Conservation (phyloP, 805 yeast species). For the Wickerhamiella azyma region DNA sequence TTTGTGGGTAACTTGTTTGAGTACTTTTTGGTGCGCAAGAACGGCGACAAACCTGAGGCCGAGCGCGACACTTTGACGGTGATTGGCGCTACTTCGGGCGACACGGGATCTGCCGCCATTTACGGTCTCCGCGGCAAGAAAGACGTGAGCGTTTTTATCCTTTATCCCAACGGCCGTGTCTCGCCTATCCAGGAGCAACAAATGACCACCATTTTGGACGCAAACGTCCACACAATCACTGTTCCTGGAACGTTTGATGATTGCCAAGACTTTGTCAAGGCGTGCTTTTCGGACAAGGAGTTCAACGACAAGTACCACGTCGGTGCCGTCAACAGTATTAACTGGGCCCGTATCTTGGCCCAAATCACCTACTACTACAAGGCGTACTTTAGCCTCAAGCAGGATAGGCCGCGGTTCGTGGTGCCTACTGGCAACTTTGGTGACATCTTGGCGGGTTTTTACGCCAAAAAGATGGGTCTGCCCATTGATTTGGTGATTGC, state of each 20-base stretch:
- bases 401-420: slow-evolving; percentile 50
- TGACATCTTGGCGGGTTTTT: slow-evolving; percentile 93
- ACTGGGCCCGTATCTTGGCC: slow-evolving; percentile 98
- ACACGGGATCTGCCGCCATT: slow-evolving; percentile 98
- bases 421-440: slow-evolving; percentile 99
- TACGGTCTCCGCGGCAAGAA: slow-evolving; percentile 94
- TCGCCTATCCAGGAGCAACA: slow-evolving; percentile 97
- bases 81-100: slow-evolving; percentile 98
- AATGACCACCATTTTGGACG: slow-evolving; percentile 92
- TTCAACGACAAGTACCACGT: slow-evolving; percentile 84
- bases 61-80: slow-evolving; percentile 53
- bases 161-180: slow-evolving; percentile 94
- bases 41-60: slow-evolving; percentile 33
- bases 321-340: slow-evolving; percentile 96
- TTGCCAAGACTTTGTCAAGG: slow-evolving; percentile 93
- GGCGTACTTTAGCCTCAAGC: slow-evolving; percentile 60
- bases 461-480: slow-evolving; percentile 88
- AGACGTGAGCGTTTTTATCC: slow-evolving; percentile 92
- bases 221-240: slow-evolving; percentile 86
- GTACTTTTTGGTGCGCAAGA: slow-evolving; percentile 69
- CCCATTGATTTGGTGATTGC: slow-evolving; percentile 86
- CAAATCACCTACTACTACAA: slow-evolving; percentile 95
- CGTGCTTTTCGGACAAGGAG: slow-evolving; percentile 75
- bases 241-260: slow-evolving; percentile 96
- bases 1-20: slow-evolving; percentile 96